These are phyloP conservation scores for Thymus quinquecostatus DNA, from an alignment of 257 asterid genomes.

Conservation along the genomic window DNA sequence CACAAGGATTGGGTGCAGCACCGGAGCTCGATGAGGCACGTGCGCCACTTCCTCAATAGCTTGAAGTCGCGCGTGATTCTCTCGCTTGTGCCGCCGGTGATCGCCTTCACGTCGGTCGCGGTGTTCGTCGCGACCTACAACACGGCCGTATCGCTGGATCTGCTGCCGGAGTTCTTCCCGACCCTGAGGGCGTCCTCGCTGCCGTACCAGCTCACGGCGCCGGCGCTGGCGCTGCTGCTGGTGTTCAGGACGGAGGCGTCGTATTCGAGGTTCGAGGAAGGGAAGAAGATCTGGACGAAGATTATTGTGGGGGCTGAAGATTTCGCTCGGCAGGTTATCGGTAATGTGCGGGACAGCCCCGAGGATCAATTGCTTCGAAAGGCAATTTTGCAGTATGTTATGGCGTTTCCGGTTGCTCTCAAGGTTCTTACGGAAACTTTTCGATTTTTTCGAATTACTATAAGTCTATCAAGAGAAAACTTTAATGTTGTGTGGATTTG, in stretches of 20 bases:
- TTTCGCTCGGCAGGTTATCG: constrained; percentile 77
- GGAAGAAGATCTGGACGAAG: constrained; percentile 82
- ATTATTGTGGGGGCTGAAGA: constrained; percentile 72
- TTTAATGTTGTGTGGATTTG: not conserved
- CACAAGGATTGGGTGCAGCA: constrained; percentile 83
- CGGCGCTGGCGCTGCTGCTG: constrained; percentile 87
- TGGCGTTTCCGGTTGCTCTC: constrained; percentile 91
- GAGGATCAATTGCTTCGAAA: constrained; percentile 55
- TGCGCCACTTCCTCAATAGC: constrained; percentile 70
- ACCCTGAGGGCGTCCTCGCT: constrained; percentile 72
- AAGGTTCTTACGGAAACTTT: constrained; percentile 50
- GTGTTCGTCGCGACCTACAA: constrained; percentile 67
- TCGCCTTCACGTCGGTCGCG: constrained; percentile 76
- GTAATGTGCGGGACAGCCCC: constrained; percentile 48
- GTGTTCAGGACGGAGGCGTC: constrained; percentile 98
- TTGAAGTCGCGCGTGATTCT: constrained; percentile 75
- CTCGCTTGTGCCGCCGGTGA: constrained; percentile 84
- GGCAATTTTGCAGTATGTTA: constrained; percentile 75
- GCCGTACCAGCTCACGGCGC: constrained; percentile 95
- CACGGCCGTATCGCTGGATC: constrained; percentile 61
- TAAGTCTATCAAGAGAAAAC: not conserved
- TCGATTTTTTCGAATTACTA: not conserved
- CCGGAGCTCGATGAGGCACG: constrained; percentile 75
- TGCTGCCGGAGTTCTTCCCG: constrained; percentile 84
- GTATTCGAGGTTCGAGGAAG: constrained; percentile 84